Conservation (phyloP, 805 yeast genomes). For the Wickerhamiella siamensis region DNA sequence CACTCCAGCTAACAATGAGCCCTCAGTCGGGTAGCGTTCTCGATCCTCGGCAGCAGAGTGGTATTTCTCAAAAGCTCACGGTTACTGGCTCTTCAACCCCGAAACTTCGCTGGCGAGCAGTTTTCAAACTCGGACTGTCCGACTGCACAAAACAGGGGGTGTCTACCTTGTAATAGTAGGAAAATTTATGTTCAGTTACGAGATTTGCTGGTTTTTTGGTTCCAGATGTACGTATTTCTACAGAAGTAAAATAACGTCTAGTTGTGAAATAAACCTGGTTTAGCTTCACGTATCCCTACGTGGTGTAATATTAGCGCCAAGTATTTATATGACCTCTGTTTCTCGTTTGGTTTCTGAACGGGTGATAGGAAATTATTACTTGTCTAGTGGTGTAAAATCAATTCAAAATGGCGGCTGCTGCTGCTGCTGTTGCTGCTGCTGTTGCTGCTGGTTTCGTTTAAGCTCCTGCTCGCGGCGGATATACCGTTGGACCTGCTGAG, state of each 20-base stretch:
- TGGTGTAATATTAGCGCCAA: too few species aligned
- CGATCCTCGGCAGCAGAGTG: slow-evolving; percentile 34
- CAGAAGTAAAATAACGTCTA: too few species aligned
- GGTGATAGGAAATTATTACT: too few species aligned
- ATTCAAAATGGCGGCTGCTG: slow-evolving; percentile 1
- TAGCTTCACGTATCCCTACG: too few species aligned
- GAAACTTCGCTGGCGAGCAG: slow-evolving; percentile 65
- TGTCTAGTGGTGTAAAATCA: slow-evolving; percentile 1
- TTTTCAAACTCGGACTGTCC: slow-evolving; percentile 37
- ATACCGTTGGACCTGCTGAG: slow-evolving; percentile 15
- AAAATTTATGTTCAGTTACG: slow-evolving; percentile 24
- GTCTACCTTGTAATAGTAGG: neutral
- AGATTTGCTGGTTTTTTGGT: slow-evolving; percentile 24
- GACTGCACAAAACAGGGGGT: slow-evolving; percentile 14
- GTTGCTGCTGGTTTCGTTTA: slow-evolving; percentile 11
- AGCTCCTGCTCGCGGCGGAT: slow-evolving; percentile 13
- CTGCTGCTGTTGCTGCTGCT: slow-evolving; percentile 11
- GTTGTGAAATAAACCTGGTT: too few species aligned
- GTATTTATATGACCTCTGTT: too few species aligned
- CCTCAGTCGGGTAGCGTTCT: slow-evolving; percentile 47
- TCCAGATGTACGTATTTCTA: neutral
- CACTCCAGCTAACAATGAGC: slow-evolving; percentile 40
- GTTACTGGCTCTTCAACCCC: slow-evolving; percentile 27
- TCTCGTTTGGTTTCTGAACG: too few species aligned
- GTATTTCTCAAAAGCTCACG: slow-evolving; percentile 39